Conservation (phyloP, 2,329 filamentous ascomycete species). For the Ramularia endophylla region DNA sequence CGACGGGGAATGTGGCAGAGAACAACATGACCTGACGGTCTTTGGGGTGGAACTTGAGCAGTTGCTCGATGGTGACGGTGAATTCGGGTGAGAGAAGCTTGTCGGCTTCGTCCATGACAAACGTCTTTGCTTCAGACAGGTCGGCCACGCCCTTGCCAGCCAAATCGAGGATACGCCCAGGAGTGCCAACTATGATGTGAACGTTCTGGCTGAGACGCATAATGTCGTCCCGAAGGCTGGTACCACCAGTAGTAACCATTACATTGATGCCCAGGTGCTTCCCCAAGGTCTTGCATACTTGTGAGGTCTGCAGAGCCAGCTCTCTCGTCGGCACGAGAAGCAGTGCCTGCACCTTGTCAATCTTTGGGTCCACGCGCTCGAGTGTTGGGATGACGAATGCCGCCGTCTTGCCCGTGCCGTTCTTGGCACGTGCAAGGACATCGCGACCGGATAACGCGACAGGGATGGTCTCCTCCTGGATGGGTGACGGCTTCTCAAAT, state of each 20-base stretch:
- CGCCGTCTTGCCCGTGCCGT: constrained; percentile 96
- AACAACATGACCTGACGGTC: constrained; percentile 99
- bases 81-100: constrained; percentile 96
- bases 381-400: constrained; percentile 95
- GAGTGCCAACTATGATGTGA: constrained; percentile 96
- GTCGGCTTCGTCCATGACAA: constrained; percentile 99
- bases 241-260: constrained; percentile 98
- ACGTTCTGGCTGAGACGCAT: constrained; percentile 89
- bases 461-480: constrained; percentile 98
- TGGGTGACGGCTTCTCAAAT: constrained; percentile 97
- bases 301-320: constrained; percentile 94
- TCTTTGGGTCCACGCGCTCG: constrained; percentile 94
- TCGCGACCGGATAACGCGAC: constrained; percentile 93
- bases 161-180: constrained; percentile 90
- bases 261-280: constrained; percentile 97
- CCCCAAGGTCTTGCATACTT: constrained; percentile 97
- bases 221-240: constrained; percentile 92
- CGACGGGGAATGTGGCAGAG: constrained; percentile 93
- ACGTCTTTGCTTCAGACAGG: constrained; percentile 91
- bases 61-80: constrained; percentile 93
- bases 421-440: constrained; percentile 93
- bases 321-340: constrained; percentile 96
- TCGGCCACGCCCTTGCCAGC: constrained; percentile 96
- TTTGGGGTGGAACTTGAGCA: constrained; percentile 91
- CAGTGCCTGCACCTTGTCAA: constrained; percentile 90